phyloP scores from a whole-genome alignment of 2,329 filamentous ascomycete genomes.

The Fusarium humuli region DNA sequence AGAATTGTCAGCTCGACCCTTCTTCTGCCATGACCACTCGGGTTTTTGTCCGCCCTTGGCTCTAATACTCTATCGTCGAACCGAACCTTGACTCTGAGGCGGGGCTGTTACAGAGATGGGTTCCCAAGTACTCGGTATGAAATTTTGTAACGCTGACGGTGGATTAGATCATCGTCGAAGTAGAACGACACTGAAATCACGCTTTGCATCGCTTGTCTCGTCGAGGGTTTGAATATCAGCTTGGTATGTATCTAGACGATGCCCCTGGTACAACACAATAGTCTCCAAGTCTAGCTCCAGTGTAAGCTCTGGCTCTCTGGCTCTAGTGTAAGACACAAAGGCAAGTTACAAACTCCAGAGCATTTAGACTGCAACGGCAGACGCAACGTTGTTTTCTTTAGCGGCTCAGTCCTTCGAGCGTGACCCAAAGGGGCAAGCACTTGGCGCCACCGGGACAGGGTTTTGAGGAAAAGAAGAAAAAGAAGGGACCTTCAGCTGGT shows the following conservation, averaged over 20 bases:
- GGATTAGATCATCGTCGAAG: conserved; percentile 17
- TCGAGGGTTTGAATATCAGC: conserved; percentile 4
- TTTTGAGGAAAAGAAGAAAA: background rate
- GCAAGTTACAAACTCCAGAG: background rate
- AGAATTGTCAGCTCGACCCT: background rate
- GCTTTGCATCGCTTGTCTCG: conserved; percentile 12
- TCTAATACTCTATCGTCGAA: conserved; percentile 2
- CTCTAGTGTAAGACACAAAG: conserved; percentile 14
- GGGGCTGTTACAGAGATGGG: conserved; percentile 15
- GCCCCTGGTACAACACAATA: conserved; percentile 5
- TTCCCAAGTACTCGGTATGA: conserved; percentile 22
- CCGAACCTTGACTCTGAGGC: conserved; percentile 23
- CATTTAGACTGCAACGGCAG: conserved; percentile 27
- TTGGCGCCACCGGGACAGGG: conserved; percentile 26
- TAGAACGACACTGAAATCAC: conserved; percentile 16
- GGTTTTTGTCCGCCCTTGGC: conserved; percentile 18
- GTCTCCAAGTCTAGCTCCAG: conserved; percentile 23
- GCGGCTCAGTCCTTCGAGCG: conserved; percentile 25
- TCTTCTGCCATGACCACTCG: conserved; percentile 15
- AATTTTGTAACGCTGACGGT: conserved; percentile 1
- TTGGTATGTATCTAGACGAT: conserved; percentile 8
- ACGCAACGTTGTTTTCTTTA: conserved; percentile 38
- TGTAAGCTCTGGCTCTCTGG: conserved; percentile 8
- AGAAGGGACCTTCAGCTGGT: conserved; percentile 23
- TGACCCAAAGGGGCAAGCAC: conserved; percentile 19